Evolutionary conservation across 345 rosid genomes (phyloP).

Genomic region (Arabis hirsuta): DNA sequence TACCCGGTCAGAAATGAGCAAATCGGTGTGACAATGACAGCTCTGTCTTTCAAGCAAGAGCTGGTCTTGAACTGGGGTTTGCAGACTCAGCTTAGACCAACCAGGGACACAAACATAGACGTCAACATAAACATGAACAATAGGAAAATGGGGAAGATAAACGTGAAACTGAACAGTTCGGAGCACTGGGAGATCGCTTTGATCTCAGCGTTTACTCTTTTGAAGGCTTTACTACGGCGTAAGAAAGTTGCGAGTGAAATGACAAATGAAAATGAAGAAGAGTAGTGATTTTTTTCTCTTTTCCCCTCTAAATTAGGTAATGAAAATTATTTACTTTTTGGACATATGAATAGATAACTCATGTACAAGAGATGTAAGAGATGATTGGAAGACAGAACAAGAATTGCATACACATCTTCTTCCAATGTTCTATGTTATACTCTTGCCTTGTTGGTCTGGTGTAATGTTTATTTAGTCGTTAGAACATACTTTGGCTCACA

Average conservation of each 20-base stretch:
- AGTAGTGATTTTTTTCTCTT: conserved; percentile 40
- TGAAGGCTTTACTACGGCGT: conserved; percentile 56
- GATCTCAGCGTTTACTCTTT: conserved; percentile 59
- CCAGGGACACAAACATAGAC: conserved; percentile 55
- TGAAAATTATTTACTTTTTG: conserved; percentile 7
- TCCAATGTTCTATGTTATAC: conserved; percentile 22
- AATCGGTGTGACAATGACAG: conserved; percentile 60
- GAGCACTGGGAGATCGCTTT: conserved; percentile 70
- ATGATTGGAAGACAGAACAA: conserved; percentile 20
- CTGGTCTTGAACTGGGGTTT: conserved; percentile 70
- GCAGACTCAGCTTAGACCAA: conserved; percentile 70
- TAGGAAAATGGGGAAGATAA: conserved; percentile 75
- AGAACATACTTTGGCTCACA: conserved; percentile 5
- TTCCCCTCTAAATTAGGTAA: conserved; percentile 21
- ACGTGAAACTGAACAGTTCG: conserved; percentile 68
- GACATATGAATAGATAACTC: conserved; percentile 29
- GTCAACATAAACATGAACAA: conserved; percentile 70
- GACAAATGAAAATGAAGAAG: conserved; percentile 48
- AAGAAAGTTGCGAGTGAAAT: conserved; percentile 44
- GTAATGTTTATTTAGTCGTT: conserved; percentile 25
- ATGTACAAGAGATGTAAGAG: conserved; percentile 28
- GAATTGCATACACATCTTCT: conserved; percentile 15
- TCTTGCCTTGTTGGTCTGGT: conserved; percentile 17
- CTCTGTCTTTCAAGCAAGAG: conserved; percentile 71
- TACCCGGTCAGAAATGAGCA: conserved; percentile 74